Evolutionary conservation across 768 basidiomycete genomes (phyloP).

Genomic region (Guyanaporus albipodus): DNA sequence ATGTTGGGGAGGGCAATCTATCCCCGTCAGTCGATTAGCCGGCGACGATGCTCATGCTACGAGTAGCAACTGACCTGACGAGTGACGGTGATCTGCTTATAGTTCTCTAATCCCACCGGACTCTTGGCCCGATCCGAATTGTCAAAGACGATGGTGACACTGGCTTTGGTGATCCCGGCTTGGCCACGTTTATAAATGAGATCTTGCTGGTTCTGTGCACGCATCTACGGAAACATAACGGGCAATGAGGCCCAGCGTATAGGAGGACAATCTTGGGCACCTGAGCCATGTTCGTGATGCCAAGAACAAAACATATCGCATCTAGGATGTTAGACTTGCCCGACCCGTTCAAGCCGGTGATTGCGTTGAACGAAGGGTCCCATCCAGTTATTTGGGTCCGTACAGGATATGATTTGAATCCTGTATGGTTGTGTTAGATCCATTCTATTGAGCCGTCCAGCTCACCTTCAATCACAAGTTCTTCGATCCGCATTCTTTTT

Average conservation of each 20-base stretch:
- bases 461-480: slow-evolving; percentile 87
- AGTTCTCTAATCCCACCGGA: slow-evolving; percentile 77
- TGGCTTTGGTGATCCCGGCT: slow-evolving; percentile 94
- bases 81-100: slow-evolving; percentile 91
- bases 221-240: slow-evolving; percentile 56
- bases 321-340: slow-evolving; percentile 99
- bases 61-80: slow-evolving; percentile 71
- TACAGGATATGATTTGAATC: slow-evolving; percentile 98
- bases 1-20: slow-evolving; percentile 92
- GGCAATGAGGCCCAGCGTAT: neutral
- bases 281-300: slow-evolving; percentile 95
- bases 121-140: slow-evolving; percentile 86
- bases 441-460: neutral
- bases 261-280: slow-evolving; percentile 38
- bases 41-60: neutral
- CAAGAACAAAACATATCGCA: slow-evolving; percentile 98
- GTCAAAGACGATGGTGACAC: slow-evolving; percentile 98
- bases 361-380: slow-evolving; percentile 98
- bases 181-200: slow-evolving; percentile 99
- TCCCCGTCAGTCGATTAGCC: neutral
- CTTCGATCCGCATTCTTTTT: slow-evolving; percentile 82
- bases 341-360: slow-evolving; percentile 92
- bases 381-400: slow-evolving; percentile 95
- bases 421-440: slow-evolving; percentile 36
- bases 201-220: slow-evolving; percentile 92